Evolutionary conservation across 345 rosid genomes (phyloP), one percentile per base, ranked within the genome.

Genomic region (Microcos paniculata): DNA sequence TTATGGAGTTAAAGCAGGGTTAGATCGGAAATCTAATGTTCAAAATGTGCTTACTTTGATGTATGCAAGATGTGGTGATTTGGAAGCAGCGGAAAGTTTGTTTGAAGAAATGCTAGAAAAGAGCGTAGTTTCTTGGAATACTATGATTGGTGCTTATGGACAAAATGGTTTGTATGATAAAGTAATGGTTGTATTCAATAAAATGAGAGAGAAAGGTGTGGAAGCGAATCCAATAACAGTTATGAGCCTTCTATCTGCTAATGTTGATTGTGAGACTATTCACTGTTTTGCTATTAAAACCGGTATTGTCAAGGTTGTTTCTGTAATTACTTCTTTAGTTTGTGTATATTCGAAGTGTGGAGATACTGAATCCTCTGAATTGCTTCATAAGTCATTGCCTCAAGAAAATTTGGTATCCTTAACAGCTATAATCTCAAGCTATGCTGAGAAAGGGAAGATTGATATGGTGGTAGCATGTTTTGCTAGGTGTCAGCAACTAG

Each of bases 71-170:
- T 85, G 83, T 8, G n/a, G 81, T 62, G 88, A 90, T 52, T 77
- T 92, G 88, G 84, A 70, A 24, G 87, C 88, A 43, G 89, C 90
- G 1, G 81, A 87, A 57, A 18, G 80, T 14, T 77, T 88, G 72
- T 94, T 92, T 75, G 79, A 82, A 46, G 87, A 86, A 56, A 85
- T 87, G 86, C 73, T 30, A 28, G 92, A 88, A 45, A 90, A 76
- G 77, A 80, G 70, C 72, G 84, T 82, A 19, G 91, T 88, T 81
- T 89, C 98, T 28, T 94, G 97, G 98, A 94, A 92, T 69, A 89
- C 92, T 16, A 87, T 92, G 91, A 83, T 94, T 49, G 85, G 94
- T 72, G 92, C 90, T 0, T 94, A 86, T 68, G 86, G 88, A 74
- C 85, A 86, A 66, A 85, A 86, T 68, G 89, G 98, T 72, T 79